phyloP scores from a whole-genome alignment of 2,329 filamentous ascomycete species.

The Talaromyces sp. region DNA sequence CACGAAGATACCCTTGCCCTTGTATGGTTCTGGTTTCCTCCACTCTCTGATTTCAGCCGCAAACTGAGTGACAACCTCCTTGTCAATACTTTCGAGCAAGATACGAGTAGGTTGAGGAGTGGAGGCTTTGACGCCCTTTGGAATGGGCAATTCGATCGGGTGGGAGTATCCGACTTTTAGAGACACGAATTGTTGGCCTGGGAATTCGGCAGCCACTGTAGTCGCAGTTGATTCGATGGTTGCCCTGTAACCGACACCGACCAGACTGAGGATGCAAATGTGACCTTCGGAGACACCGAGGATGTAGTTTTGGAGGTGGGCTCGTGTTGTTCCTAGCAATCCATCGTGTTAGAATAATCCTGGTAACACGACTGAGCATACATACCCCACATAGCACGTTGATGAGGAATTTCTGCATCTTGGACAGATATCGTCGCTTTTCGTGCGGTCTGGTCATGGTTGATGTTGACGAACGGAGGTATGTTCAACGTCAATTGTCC shows the following conservation, averaged over 20 bases:
- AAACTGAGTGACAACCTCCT: conserved; percentile 84
- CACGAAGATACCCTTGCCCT: conserved; percentile 98
- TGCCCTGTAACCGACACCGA: conserved; percentile 94
- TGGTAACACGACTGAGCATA: conserved; percentile 22
- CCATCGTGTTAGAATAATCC: conserved; percentile 24
- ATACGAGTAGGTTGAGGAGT: conserved; percentile 89
- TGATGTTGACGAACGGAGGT: conserved; percentile 73
- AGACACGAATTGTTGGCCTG: conserved; percentile 83
- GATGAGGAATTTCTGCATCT: conserved; percentile 66
- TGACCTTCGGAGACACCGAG: conserved; percentile 95
- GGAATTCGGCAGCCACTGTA: conserved; percentile 65
- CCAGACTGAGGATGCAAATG: conserved; percentile 84
- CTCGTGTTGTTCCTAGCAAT: conserved; percentile 74
- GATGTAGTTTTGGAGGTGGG: conserved; percentile 86
- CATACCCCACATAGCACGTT: conserved; percentile 95
- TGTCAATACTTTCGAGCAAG: conserved; percentile 81
- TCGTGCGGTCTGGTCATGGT: conserved; percentile 62
- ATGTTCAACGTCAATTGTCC: conserved; percentile 74
- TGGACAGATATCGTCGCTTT: conserved; percentile 69
- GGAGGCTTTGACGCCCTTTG: conserved; percentile 77
- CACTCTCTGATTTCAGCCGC: conserved; percentile 84
- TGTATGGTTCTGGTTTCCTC: conserved; percentile 94
- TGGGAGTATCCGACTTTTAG: conserved; percentile 97
- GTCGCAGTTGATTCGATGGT: conserved; percentile 74
- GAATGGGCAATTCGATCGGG: conserved; percentile 85